Evolutionary conservation across 148 eudicot species (phyloP), one percentile per base, ranked within the genome.

Genomic region (Rhododendron vialii): DNA sequence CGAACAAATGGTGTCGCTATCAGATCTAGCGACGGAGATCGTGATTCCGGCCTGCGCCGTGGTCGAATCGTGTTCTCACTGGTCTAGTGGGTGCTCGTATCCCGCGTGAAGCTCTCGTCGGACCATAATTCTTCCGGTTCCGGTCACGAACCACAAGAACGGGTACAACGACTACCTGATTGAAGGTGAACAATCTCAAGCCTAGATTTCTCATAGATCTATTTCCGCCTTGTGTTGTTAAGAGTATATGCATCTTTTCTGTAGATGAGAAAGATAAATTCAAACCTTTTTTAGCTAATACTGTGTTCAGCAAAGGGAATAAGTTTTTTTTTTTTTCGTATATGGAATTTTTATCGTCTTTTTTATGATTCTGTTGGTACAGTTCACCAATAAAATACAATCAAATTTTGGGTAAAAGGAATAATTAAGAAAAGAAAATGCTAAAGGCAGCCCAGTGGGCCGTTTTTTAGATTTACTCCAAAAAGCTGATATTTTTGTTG

Each of bases 21-120:
- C 96, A 85, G 95, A 94, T 92, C 93, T 94, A 81, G 93, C 89
- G 0, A 89, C 97, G 2, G 89, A 94, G 88, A 87, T 95, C 2
- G 82, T 90, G 71, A 95, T 95, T 84, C 97, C 95, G 86, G 89
- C 87, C 22, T 93, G 94, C 75, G 94, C 98, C 77, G 90, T 92
- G 30, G 57, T 95, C 84, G 98, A 48, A 80, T 80, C 61, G 36
- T 12, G 50, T 47, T 47, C 82, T 79, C 82, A 26, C 35, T 78
- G 22, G 59, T 79, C 24, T 35, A 79, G 59, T 79, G 82, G 61
- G 7, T 80, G 24, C 6, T 80, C 61, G 82, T 80, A 18, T 80
- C 82, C 10, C 82, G 82, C 61, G 61, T 80, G 36, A 28, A 80
- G 61, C 20, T 80, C 20, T 80, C 61, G 18, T 9, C 9, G 35